Conservation (phyloP, 2,329 filamentous ascomycete species). For the Epichloe sylvatica region DNA sequence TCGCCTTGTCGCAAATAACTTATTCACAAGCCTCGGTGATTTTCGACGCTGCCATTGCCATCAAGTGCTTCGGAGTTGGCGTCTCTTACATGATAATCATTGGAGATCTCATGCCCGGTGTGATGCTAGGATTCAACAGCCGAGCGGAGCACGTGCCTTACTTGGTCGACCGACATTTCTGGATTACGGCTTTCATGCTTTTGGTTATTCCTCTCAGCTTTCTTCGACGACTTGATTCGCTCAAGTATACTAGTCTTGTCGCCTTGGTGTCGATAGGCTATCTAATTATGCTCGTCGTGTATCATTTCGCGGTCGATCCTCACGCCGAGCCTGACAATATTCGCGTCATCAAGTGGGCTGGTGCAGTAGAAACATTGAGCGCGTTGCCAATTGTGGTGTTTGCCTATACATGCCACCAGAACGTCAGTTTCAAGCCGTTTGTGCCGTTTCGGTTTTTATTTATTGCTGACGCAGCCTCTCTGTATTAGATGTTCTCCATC, state of each 20-base stretch:
- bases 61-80: conserved; percentile 96
- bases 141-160: conserved; percentile 51
- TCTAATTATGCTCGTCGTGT: conserved; percentile 81
- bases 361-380: conserved; percentile 63
- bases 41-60: conserved; percentile 88
- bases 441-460: background rate
- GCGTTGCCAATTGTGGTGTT: conserved; percentile 93
- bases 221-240: conserved; percentile 75
- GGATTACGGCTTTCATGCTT: conserved; percentile 96
- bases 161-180: conserved; percentile 81
- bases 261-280: conserved; percentile 90
- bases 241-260: conserved; percentile 92
- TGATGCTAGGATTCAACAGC: conserved; percentile 66
- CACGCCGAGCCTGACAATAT: conserved; percentile 61
- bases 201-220: conserved; percentile 92
- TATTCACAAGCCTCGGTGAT: conserved; percentile 92
- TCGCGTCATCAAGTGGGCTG: conserved; percentile 63
- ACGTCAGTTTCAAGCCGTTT: conserved; percentile 40
- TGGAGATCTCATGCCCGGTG: conserved; percentile 93
- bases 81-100: conserved; percentile 98
- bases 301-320: conserved; percentile 76
- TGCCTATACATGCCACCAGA: conserved; percentile 98
- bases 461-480: conserved; percentile 12
- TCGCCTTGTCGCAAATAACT: conserved; percentile 90
- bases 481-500: conserved; percentile 83